Conservation (phyloP, 805 yeast species). For the Isabelozyma rhagii region DNA sequence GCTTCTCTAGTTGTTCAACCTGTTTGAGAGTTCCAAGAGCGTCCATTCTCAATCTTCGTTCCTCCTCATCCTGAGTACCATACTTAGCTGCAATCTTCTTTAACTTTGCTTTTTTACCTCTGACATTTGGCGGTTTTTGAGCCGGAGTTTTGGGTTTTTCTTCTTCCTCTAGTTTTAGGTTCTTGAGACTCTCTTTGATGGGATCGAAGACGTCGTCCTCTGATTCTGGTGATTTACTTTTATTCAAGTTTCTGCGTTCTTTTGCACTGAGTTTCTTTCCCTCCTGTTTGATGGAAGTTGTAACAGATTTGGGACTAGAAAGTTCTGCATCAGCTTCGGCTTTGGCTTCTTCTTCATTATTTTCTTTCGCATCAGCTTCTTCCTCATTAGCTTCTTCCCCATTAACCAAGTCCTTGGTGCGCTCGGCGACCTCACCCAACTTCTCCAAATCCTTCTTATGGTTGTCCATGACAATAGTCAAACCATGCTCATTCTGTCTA, state of each 20-base stretch:
- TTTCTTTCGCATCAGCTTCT: background rate
- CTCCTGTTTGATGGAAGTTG: background rate
- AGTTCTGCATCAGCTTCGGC: background rate
- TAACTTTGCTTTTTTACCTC: slow-evolving; percentile 84
- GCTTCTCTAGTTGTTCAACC: slow-evolving; percentile 28
- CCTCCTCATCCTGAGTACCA: slow-evolving; percentile 90
- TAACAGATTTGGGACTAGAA: too few relatives aligned
- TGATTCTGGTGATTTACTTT: slow-evolving; percentile 1
- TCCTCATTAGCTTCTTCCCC: background rate
- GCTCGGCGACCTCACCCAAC: background rate
- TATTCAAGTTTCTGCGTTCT: slow-evolving; percentile 4
- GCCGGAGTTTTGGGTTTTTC: slow-evolving; percentile 3
- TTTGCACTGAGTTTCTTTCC: slow-evolving; percentile 6
- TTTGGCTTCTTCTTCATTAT: background rate
- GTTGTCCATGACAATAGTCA: slow-evolving; percentile 30
- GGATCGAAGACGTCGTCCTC: slow-evolving; percentile 11
- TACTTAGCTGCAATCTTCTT: slow-evolving; percentile 82
- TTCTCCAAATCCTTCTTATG: slow-evolving; percentile 36
- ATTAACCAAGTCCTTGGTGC: background rate
- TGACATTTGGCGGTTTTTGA: slow-evolving; percentile 41
- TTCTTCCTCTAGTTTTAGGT: slow-evolving; percentile 4
- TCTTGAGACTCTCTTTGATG: slow-evolving; percentile 6
- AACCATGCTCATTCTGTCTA: slow-evolving; percentile 37
- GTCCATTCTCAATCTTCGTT: slow-evolving; percentile 68
- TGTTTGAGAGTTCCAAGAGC: slow-evolving; percentile 81